These are phyloP conservation scores for Psilocybe tampanensis DNA, from an alignment of 768 basidiomycete species.

Conservation along the genomic window DNA sequence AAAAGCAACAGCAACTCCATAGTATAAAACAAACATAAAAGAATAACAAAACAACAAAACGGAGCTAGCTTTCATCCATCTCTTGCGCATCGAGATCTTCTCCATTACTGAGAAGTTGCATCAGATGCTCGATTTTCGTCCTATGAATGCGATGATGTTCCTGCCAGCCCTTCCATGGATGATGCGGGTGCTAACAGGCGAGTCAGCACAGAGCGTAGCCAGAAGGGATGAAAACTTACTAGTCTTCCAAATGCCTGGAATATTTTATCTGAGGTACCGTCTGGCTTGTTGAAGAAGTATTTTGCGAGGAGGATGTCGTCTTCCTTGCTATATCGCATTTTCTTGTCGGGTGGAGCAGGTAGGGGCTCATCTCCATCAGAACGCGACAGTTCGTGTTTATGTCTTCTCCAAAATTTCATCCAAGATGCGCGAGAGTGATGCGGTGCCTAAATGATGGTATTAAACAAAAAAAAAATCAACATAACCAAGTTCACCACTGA, in stretches of 20 bases:
- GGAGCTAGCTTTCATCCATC: conserved; percentile 20
- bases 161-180: conserved; percentile 96
- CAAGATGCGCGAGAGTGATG: conserved; percentile 91
- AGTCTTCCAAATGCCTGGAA: conserved; percentile 78
- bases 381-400: conserved; percentile 80
- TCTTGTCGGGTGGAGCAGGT: conserved; percentile 81
- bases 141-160: conserved; percentile 91
- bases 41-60: not conserved
- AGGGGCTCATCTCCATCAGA: conserved; percentile 69
- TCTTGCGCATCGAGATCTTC: conserved; percentile 43
- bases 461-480: not conserved
- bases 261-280: conserved; percentile 82
- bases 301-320: conserved; percentile 82
- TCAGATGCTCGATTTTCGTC: conserved; percentile 81
- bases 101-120: conserved; percentile 59
- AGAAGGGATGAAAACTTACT: conserved; percentile 42
- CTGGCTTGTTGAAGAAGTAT: conserved; percentile 71
- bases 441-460: conserved; percentile 56
- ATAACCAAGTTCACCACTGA: not conserved
- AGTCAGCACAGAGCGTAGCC: conserved; percentile 5
- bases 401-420: conserved; percentile 93
- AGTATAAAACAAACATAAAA: not conserved
- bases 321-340: conserved; percentile 80
- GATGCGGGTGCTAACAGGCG: conserved; percentile 69
- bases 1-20: not conserved